These are phyloP conservation scores for Guadua angustifolia DNA, from an alignment of 176 grass and related monocot genomes.

Conservation along the genomic window DNA sequence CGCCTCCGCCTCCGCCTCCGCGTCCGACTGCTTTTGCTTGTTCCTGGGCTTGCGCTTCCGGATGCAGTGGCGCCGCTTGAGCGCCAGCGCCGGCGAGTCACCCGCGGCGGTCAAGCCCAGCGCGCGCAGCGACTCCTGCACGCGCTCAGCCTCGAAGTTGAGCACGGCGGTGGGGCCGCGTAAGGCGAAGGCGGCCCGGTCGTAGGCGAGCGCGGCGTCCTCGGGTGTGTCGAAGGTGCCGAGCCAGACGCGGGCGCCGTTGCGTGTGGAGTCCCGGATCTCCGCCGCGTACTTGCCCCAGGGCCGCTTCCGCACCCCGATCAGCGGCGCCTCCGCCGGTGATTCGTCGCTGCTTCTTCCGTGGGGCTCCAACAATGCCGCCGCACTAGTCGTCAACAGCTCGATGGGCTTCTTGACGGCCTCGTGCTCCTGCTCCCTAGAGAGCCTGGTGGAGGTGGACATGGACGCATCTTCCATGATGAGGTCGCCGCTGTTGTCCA, in stretches of 20 bases:
- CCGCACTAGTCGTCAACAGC: not conserved
- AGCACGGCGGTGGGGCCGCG: constrained; percentile 19
- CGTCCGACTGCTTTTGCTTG: not conserved
- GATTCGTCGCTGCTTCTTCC: not conserved
- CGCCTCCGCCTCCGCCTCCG: too few species aligned
- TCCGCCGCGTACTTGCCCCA: constrained; percentile 71
- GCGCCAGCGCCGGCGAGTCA: constrained; percentile 32
- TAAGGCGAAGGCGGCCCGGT: constrained; percentile 54
- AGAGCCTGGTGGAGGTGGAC: too few species aligned
- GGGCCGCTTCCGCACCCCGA: constrained; percentile 54
- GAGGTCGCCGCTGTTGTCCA: too few species aligned
- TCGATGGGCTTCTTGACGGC: too few species aligned
- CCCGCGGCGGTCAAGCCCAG: not conserved
- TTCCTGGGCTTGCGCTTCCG: constrained; percentile 25
- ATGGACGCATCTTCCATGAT: too few species aligned
- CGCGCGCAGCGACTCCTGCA: constrained; percentile 24
- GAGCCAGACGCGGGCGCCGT: constrained; percentile 66
- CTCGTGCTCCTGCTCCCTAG: not conserved
- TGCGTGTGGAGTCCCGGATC: constrained; percentile 55
- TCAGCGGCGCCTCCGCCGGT: not conserved
- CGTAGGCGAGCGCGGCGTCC: constrained; percentile 69
- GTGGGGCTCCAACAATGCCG: not conserved
- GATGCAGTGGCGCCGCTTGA: constrained; percentile 40
- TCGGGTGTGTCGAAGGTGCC: constrained; percentile 69
- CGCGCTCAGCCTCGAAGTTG: constrained; percentile 28